These are phyloP conservation scores for Backusella westeae DNA, from an alignment of 192 early-diverging fungal genomes.

Conservation along the genomic window DNA sequence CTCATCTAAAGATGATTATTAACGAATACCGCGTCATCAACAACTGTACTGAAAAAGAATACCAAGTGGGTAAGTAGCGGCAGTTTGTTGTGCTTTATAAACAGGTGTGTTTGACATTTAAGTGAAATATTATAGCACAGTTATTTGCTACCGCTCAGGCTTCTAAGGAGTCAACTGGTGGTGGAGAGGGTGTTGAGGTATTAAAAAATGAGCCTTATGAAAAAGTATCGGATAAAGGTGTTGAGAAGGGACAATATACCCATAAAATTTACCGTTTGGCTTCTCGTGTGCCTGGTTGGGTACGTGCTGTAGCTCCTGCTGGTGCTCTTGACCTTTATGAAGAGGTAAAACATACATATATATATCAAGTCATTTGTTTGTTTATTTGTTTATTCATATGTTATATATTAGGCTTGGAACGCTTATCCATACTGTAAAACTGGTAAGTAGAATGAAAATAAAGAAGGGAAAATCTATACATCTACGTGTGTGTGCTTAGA, in stretches of 20 bases:
- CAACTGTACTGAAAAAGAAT: slow-evolving; percentile 74
- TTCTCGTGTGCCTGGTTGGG: slow-evolving; percentile 49
- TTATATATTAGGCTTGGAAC: slow-evolving; percentile 62
- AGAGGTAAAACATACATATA: slow-evolving; percentile 29
- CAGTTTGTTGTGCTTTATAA: neutral
- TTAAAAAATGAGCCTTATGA: slow-evolving; percentile 75
- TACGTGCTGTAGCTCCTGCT: slow-evolving; percentile 59
- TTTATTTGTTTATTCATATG: neutral
- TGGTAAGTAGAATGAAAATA: slow-evolving; percentile 13
- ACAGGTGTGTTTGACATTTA: slow-evolving; percentile 1
- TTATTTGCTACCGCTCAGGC: slow-evolving; percentile 72
- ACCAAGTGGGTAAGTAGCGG: slow-evolving; percentile 46
- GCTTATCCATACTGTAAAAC: slow-evolving; percentile 67
- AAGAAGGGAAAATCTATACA: neutral
- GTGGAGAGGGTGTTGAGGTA: slow-evolving; percentile 79
- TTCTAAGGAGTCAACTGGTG: slow-evolving; percentile 74
- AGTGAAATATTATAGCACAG: slow-evolving; percentile 44
- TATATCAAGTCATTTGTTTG: neutral
- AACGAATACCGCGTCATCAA: slow-evolving; percentile 77
- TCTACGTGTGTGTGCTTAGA: neutral
- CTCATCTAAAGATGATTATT: slow-evolving; percentile 50
- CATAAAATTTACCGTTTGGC: slow-evolving; percentile 70
- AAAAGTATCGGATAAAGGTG: slow-evolving; percentile 44
- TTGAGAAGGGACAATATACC: slow-evolving; percentile 75
- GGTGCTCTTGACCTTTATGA: slow-evolving; percentile 69